A percentile compares a stretch with the other conserved stretches of the same genome.
These are phyloP conservation scores for Lumnitzera littorea DNA, from an alignment of 345 rosid genomes.

Conservation along the genomic window DNA sequence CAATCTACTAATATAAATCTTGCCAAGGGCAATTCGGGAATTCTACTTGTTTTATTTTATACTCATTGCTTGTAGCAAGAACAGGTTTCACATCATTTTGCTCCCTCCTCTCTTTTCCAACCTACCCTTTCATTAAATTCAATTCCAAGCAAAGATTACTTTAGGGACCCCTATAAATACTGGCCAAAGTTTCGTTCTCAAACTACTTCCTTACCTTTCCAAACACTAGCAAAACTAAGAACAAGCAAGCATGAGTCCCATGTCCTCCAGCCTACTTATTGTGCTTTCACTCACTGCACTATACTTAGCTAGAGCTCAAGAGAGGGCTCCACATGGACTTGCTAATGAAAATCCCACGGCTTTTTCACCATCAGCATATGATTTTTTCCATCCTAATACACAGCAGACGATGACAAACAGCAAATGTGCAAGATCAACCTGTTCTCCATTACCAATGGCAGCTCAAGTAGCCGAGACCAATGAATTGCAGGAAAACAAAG, in stretches of 20 bases:
- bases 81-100: constrained; percentile 39
- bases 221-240: constrained; percentile 5
- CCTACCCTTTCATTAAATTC: constrained; percentile 24
- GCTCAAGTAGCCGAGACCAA: constrained; percentile 33
- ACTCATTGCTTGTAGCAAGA: no score
- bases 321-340: constrained; percentile 88
- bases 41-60: no score
- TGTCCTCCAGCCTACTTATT: constrained; percentile 26
- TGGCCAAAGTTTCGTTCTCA: constrained; percentile 4
- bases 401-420: constrained; percentile 14
- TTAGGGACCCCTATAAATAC: constrained; percentile 42
- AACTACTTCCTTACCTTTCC: background rate
- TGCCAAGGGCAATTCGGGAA: no score
- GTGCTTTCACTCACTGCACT: constrained; percentile 25
- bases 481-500: constrained; percentile 22
- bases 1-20: no score
- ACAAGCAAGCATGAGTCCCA: constrained; percentile 25
- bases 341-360: constrained; percentile 56
- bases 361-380: constrained; percentile 73
- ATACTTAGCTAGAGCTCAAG: constrained; percentile 41
- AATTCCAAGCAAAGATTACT: constrained; percentile 46
- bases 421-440: constrained; percentile 26
- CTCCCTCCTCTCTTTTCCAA: constrained; percentile 27
- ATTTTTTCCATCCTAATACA: constrained; percentile 75
- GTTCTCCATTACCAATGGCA: constrained; percentile 65